Evolutionary conservation across 2,329 filamentous ascomycete species (phyloP), one percentile per base, ranked within the genome.

Genomic region (Alternaria gansuensis): DNA sequence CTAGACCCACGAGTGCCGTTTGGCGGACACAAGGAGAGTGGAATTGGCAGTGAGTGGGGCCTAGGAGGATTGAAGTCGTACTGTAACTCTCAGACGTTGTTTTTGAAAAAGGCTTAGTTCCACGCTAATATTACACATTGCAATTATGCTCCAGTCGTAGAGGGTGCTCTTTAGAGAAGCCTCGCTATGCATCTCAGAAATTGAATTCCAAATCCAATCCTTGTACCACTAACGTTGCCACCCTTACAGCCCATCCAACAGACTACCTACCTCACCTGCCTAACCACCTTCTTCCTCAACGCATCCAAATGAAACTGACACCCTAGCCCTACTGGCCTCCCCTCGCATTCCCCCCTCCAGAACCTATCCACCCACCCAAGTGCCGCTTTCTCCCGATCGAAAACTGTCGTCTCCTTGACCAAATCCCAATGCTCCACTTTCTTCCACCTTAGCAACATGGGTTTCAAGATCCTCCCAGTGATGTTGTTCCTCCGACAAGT

Each of bases 21-120:
- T 69, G 88, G 89, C 46, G 91, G 91, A 0, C 91, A 84, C 81
- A 93, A 93, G 77, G 84, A 91, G 78, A 86, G 82, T n/a, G 91
- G 91, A 54, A 88, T 92, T 34, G 33, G 33, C 13, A 34, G 13
- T 1, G 33, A 34, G 33, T 34, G 33, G 33, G 33, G 33, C 1
- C 13, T n/a, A 4, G 33, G 33, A 5, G 33, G 33, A 5, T 7
- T 34, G 33, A 34, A 34, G 33, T 34, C 33, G 33, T 34, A 34
- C 7, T 34, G 33, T 34, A 34, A 34, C 33, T 45, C 17, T 45
- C 24, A n/a, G 7, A 24, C 41, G 14, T 45, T 28, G 29, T 29
- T 29, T 17, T 33, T 31, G 21, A 26, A 8, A 5, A 34, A 34
- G 10, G 33, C 13, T 34, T 34, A 34, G 33, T 13, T 64, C 17